Percentiles rank a stretch among this genome's conserved stretches.
Evolutionary conservation across 1,284 basidiomycete genomes (phyloP).

Genomic region (Sanguinoderma infundibulare): DNA sequence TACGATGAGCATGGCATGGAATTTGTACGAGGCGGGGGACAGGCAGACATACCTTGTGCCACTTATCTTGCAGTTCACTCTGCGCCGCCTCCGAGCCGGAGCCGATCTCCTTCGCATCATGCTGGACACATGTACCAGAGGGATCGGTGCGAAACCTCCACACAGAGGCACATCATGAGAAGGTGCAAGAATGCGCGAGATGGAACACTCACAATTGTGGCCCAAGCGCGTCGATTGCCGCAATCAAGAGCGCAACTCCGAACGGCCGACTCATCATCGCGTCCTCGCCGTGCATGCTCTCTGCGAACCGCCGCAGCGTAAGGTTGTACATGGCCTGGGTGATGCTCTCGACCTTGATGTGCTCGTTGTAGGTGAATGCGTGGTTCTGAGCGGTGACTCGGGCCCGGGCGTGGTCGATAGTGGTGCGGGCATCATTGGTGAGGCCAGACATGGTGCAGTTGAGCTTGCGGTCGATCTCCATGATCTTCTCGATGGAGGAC

Average conservation of each 20-base stretch:
- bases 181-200: not conserved
- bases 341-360: constrained; percentile 95
- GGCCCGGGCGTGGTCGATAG: constrained; percentile 99
- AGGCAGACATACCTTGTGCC: constrained; percentile 77
- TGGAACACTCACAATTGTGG: constrained; percentile 82
- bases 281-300: constrained; percentile 98
- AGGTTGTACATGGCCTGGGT: constrained; percentile 99
- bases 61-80: constrained; percentile 96
- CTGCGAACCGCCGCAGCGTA: constrained; percentile 95
- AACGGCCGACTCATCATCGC: constrained; percentile 99
- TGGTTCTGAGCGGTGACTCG: constrained; percentile 97
- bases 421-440: constrained; percentile 97
- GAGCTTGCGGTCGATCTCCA: constrained; percentile 98
- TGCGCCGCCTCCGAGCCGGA: constrained; percentile 98
- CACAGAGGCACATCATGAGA: not conserved
- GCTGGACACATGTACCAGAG: constrained; percentile 97
- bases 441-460: constrained; percentile 99
- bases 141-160: constrained; percentile 95
- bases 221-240: constrained; percentile 94
- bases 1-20: not conserved
- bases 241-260: constrained; percentile 96
- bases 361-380: constrained; percentile 96
- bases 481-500: constrained; percentile 98
- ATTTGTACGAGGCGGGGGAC: too few species aligned
- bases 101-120: constrained; percentile 98